Percentiles rank a stretch among this genome's conserved stretches.
These are phyloP conservation scores for Hansenula sp. DNA, from an alignment of 1,139 yeast genomes.

Conservation along the genomic window DNA sequence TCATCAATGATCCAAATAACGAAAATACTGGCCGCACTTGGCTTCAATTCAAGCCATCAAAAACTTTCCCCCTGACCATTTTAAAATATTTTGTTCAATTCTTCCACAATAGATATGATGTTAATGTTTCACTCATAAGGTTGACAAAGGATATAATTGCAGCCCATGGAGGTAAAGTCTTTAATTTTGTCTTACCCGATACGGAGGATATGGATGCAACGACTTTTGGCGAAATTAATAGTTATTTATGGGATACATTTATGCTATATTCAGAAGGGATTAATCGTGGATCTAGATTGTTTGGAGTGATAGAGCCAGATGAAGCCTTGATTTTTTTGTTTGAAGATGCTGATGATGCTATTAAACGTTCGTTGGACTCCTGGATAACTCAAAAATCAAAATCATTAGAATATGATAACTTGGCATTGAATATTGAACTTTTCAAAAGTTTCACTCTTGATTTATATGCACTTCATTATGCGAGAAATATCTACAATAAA, in stretches of 20 bases:
- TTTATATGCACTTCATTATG: not conserved
- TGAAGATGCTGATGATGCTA: not conserved
- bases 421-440: slow-evolving; percentile 1
- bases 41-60: not conserved
- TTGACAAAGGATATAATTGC: not conserved
- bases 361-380: not conserved
- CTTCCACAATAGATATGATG: not conserved
- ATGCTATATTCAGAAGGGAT: not conserved
- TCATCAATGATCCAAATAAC: not conserved
- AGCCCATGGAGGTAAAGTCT: slow-evolving; percentile 1
- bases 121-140: not conserved
- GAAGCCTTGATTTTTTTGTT: not conserved
- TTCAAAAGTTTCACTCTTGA: slow-evolving; percentile 1
- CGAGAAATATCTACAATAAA: not conserved
- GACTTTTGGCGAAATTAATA: not conserved
- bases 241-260: slow-evolving; percentile 1
- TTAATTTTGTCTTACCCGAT: slow-evolving; percentile 3
- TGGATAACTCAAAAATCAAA: not conserved
- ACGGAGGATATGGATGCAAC: not conserved
- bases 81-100: not conserved
- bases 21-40: not conserved
- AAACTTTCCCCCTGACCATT: not conserved
- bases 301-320: not conserved
- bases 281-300: not conserved
- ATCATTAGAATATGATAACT: not conserved